phyloP scores from a whole-genome alignment of 139 green algal genomes.

The Tetraselmis chui region DNA sequence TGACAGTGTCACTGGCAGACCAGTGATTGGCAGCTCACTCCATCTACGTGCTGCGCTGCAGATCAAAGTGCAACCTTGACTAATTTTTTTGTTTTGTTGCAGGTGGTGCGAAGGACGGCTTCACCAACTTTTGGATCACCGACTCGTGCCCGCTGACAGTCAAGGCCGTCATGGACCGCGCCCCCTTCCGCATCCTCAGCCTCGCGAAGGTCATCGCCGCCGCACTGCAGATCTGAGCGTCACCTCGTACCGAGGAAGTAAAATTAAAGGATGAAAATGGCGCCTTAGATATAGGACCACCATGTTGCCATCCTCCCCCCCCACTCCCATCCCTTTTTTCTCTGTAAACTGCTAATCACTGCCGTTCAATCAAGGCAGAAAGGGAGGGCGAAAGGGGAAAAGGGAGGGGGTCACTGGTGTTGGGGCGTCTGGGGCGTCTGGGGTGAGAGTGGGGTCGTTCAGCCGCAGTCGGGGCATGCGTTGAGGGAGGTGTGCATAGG shows the following conservation, averaged over 20 bases:
- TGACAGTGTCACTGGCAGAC: background rate
- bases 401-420: no score
- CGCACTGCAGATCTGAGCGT: slow-evolving; percentile 79
- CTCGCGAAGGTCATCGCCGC: slow-evolving; percentile 80
- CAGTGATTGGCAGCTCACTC: background rate
- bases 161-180: slow-evolving; percentile 41
- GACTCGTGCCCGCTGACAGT: slow-evolving; percentile 88
- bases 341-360: no score
- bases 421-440: no score
- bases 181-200: slow-evolving; percentile 87
- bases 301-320: no score
- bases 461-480: background rate
- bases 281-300: no score
- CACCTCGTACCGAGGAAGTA: no score
- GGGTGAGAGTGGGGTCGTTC: no score
- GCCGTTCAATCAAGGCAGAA: no score
- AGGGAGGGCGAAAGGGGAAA: no score
- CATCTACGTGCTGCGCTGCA: background rate
- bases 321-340: no score
- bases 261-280: no score
- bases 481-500: background rate
- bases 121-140: slow-evolving; percentile 94
- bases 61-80: background rate
- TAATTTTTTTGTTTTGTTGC: background rate
- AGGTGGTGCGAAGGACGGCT: slow-evolving; percentile 37